Evolutionary conservation across 495 filamentous ascomycete species (phyloP).

Genomic region (Filosporella fistucella): DNA sequence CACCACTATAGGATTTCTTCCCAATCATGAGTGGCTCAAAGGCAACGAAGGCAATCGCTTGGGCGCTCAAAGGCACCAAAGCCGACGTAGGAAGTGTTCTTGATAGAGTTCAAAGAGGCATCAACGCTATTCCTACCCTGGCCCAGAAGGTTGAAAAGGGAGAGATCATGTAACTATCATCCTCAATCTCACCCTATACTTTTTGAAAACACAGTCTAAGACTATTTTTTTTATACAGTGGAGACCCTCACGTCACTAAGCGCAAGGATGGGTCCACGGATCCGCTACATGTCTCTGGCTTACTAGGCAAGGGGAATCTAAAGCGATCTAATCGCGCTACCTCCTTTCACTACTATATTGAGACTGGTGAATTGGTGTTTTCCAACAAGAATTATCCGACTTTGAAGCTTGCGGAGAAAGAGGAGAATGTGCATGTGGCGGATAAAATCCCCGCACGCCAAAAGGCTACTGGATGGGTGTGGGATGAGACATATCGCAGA

Average conservation of each 20-base stretch:
- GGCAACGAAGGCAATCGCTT: slow-evolving; percentile 3
- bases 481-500: neutral
- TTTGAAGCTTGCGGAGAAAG: neutral
- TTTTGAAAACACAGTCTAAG: neutral
- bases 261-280: slow-evolving; percentile 5
- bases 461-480: neutral
- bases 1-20: neutral
- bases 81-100: neutral
- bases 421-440: neutral
- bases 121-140: neutral
- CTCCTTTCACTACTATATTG: slow-evolving; percentile 9
- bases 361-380: slow-evolving; percentile 5
- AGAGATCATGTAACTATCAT: neutral
- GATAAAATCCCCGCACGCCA: neutral
- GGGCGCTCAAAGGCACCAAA: neutral
- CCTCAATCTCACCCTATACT: neutral
- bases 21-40: neutral
- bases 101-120: neutral
- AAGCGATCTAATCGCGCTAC: slow-evolving; percentile 8
- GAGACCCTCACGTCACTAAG: slow-evolving; percentile 7
- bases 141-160: slow-evolving; percentile 4
- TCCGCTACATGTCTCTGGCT: slow-evolving; percentile 5
- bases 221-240: neutral
- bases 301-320: slow-evolving; percentile 10
- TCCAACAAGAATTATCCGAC: slow-evolving; percentile 7